Evolutionary conservation across 1,139 yeast genomes (phyloP), one percentile per base, ranked within the genome.

Genomic region (Saccharomycopsis hybrid): DNA sequence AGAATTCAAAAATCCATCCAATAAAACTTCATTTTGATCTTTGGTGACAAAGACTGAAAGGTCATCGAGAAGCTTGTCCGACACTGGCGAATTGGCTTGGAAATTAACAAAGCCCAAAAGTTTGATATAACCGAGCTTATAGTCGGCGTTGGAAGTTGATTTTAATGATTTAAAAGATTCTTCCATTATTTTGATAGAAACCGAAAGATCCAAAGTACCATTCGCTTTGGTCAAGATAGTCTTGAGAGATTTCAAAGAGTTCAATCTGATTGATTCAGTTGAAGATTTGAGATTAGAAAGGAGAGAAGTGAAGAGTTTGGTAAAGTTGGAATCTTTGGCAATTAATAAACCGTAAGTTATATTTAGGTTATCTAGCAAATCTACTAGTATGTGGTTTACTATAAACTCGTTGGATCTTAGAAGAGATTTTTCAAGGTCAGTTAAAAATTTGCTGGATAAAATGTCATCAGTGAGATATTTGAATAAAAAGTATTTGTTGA

Each of bases 381-480:
- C 69, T 60, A 5, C 74, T 73, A 56, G 86, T 76, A 0, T 33
- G n/a, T 44, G 32, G 24, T 25, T 47, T 24, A 47, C 13, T 18
- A 88, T 77, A 37, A 72, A 67, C 61, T 89, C 97, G 0, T 97
- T 85, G 2, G 96, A 80, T 63, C 97, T 77, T 60, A 92, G 71
- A 47, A 85, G 73, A 0, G 94, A 77, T 62, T 86, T 89, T 57
- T 87, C 92, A 47, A 90, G 62, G 24, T 76, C 71, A 2, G 95
- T 88, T 7, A 82, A 62, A 18, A 88, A 57, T 3, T 59, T 50
- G 0, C 62, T 58, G 13, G 62, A 65, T 50, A 85, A 71, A 11
- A 72, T 71, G 1, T 70, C 72, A n/a, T 65, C 62, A 3, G 68
- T 59, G 54, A 73, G 27, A 37, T 27, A 71, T 13, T 71, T 72